Conservation (phyloP, 2,329 filamentous ascomycete species). For the Anisogramma anomala region DNA sequence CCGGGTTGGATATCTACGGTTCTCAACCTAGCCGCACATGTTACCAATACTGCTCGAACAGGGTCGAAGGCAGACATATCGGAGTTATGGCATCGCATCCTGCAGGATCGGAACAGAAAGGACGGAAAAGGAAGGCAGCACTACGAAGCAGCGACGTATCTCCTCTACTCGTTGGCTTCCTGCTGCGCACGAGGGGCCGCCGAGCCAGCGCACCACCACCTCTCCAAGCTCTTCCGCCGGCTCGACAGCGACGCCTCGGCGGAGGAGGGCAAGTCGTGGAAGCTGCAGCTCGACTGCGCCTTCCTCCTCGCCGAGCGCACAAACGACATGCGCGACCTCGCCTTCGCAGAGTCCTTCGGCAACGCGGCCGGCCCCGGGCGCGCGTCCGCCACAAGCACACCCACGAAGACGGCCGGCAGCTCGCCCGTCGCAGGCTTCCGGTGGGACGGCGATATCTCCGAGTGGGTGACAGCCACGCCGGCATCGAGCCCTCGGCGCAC, state of each 20-base stretch:
- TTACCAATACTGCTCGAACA: slow-evolving; percentile 2
- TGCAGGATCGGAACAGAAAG: not conserved
- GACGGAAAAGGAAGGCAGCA: slow-evolving; percentile 15
- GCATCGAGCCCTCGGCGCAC: not conserved
- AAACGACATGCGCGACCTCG: slow-evolving; percentile 40
- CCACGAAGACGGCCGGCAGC: slow-evolving; percentile 3
- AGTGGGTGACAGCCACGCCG: slow-evolving; percentile 23
- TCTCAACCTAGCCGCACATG: slow-evolving; percentile 9
- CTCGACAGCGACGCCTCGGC: slow-evolving; percentile 27
- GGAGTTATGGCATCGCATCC: not conserved
- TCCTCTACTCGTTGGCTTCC: slow-evolving; percentile 36
- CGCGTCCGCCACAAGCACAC: not conserved
- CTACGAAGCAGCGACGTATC: slow-evolving; percentile 25
- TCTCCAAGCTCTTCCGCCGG: slow-evolving; percentile 29
- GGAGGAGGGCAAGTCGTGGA: slow-evolving; percentile 21
- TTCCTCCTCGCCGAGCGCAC: slow-evolving; percentile 42
- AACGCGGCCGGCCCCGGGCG: not conserved
- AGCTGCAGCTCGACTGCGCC: slow-evolving; percentile 34
- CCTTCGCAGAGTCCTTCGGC: slow-evolving; percentile 37
- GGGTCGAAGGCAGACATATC: not conserved
- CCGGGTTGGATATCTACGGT: slow-evolving; percentile 8
- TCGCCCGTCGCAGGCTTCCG: slow-evolving; percentile 20
- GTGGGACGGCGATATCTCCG: slow-evolving; percentile 29
- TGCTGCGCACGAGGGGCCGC: slow-evolving; percentile 32
- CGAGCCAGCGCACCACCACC: slow-evolving; percentile 26